Evolutionary conservation across 176 grass and related monocot genomes (phyloP).

Genomic region (Areca catechu): DNA sequence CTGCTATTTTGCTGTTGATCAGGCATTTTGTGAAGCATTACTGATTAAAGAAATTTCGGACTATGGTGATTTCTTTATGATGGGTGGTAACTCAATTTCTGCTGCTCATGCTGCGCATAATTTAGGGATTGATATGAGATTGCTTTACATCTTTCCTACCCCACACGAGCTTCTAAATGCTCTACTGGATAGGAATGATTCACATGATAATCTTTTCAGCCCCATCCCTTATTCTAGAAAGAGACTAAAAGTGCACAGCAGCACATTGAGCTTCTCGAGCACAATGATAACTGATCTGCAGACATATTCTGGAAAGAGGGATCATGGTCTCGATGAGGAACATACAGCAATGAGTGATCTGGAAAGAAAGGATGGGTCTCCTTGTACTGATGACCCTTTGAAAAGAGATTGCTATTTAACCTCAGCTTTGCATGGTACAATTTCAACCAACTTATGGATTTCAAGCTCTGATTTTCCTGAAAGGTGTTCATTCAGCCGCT

Average conservation of each 20-base stretch:
- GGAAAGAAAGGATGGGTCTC: constrained; percentile 15
- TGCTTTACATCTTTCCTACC: constrained; percentile 62
- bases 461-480: constrained; percentile 31
- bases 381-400: not conserved
- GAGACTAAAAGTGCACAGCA: constrained; percentile 16
- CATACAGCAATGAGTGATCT: constrained; percentile 4
- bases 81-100: constrained; percentile 83
- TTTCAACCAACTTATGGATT: constrained; percentile 26
- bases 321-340: constrained; percentile 9
- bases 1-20: constrained; percentile 3
- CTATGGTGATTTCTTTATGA: constrained; percentile 69
- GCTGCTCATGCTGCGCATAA: constrained; percentile 68
- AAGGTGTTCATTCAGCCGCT: constrained; percentile 46
- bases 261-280: constrained; percentile 5
- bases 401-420: not conserved
- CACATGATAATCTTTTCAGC: constrained; percentile 13
- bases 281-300: not conserved
- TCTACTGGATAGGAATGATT: constrained; percentile 24
- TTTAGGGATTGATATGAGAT: constrained; percentile 71
- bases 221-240: constrained; percentile 20
- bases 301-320: not conserved
- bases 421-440: constrained; percentile 25
- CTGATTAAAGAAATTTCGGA: constrained; percentile 63
- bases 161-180: constrained; percentile 50
- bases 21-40: constrained; percentile 69